Evolutionary conservation across 257 asterid species (phyloP), one percentile per base, ranked within the genome.

Genomic region (Rauvolfia tetraphylla): DNA sequence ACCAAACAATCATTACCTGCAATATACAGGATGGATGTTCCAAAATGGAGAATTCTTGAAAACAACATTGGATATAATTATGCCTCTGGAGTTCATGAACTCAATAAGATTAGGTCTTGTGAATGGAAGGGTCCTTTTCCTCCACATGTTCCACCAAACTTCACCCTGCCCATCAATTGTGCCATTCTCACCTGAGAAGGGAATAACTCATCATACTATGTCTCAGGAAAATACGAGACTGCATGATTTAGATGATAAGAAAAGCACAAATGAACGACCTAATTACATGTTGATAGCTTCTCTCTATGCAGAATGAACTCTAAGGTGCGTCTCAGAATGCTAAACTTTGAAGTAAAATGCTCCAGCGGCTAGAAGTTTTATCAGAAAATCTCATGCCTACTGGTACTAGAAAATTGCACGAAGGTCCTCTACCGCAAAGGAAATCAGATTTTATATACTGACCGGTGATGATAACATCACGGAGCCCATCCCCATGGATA

Each of bases 131-230:
- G 95, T 88, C 77, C 97, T 68, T 74, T 68, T 89, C 81, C 97
- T 91, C 98, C 98, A 93, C 98, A 90, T 91, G 86, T 90, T 84
- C 98, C 99, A 95, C 99, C 99, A 95, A 29, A 87, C 86, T 67
- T 84, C 87, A 69, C 99, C 99, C 85, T 93, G 96, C 39, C 99
- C 99, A 80, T 95, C 98, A 73, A 95, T 93, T 15, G 98, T 93
- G 67, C 99, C 99, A 81, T 93, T 95, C 86, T 95, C 97, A 61
- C 99, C 98, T 91, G 49, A 56, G 36, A 68, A 63, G 68, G 17
- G 13, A 78, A 49, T 31, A 74, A 34, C 42, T 34, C 41, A 31
- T 63, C 54, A 14, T 61, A 41, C 39, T 29, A 29, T 29, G 29
- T 61, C 39, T 31, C 39, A 31, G 48, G 46, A 20, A 34, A 34